Evolutionary conservation across 345 rosid genomes (phyloP).

Genomic region (Gossypioides kirkii): DNA sequence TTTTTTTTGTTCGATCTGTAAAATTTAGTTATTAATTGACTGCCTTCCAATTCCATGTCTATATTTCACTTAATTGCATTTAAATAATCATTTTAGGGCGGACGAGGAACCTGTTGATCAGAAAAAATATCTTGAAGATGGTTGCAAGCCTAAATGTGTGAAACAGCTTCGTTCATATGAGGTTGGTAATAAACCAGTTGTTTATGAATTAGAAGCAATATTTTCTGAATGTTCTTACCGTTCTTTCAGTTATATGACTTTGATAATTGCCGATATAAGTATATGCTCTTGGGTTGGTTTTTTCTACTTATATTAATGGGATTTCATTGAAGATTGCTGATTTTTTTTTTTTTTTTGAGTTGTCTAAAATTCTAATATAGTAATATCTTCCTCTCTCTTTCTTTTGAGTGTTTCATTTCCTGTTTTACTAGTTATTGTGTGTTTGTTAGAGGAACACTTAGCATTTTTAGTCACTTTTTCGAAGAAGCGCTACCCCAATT

Average conservation of each 20-base stretch:
- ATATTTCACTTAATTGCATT: not conserved
- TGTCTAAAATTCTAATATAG: too few relatives aligned
- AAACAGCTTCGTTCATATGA: conserved; percentile 44
- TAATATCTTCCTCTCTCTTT: not conserved
- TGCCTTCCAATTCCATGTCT: not conserved
- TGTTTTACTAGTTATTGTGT: not conserved
- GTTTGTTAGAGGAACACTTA: not conserved
- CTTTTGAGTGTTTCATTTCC: too few relatives aligned
- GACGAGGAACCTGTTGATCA: conserved; percentile 60
- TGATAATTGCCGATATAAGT: not conserved
- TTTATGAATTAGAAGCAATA: not conserved
- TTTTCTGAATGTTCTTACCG: not conserved
- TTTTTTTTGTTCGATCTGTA: not conserved
- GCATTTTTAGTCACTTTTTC: not conserved
- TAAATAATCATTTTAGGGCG: conserved; percentile 35
- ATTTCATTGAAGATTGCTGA: not conserved
- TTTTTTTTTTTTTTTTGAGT: not conserved
- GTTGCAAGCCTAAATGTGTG: conserved; percentile 67
- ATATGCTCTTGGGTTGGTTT: not conserved
- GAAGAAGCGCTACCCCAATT: not conserved
- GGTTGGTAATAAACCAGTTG: conserved; percentile 22
- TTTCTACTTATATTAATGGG: not conserved
- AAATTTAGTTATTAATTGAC: not conserved
- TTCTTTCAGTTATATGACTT: not conserved
- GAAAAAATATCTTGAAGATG: conserved; percentile 53